Evolutionary conservation across 495 filamentous ascomycete genomes (phyloP).

Genomic region (Penicillium simplicissimum): DNA sequence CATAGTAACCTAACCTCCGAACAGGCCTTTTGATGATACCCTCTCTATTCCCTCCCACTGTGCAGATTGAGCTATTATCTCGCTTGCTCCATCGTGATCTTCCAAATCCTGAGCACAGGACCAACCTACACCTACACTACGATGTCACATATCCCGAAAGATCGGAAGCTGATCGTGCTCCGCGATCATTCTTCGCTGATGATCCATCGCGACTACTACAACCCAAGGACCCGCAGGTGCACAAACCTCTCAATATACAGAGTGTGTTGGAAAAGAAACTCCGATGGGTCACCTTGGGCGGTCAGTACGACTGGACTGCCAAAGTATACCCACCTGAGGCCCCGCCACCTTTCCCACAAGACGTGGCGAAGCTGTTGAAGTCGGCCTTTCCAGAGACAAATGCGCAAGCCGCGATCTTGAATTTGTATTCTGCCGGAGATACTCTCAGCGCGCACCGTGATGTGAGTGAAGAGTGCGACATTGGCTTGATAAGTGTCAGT

Average conservation of each 20-base stretch:
- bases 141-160: constrained; percentile 64
- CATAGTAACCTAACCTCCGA: constrained; percentile 28
- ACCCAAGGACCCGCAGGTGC: constrained; percentile 65
- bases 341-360: constrained; percentile 73
- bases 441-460: constrained; percentile 87
- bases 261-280: constrained; percentile 73
- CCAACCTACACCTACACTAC: constrained; percentile 86
- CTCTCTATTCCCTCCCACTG: constrained; percentile 62
- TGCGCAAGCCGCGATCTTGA: constrained; percentile 87
- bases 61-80: constrained; percentile 67
- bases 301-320: constrained; percentile 91
- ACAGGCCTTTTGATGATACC: constrained; percentile 76
- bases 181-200: constrained; percentile 54
- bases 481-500: constrained; percentile 77
- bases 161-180: constrained; percentile 8
- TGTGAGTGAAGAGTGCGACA: constrained; percentile 76
- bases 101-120: constrained; percentile 69
- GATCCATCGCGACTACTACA: constrained; percentile 38
- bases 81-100: constrained; percentile 79
- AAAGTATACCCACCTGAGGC: constrained; percentile 69
- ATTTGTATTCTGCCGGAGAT: constrained; percentile 85
- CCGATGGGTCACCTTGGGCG: constrained; percentile 90
- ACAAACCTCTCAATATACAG: constrained; percentile 67
- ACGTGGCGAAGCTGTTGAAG: constrained; percentile 65
- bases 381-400: constrained; percentile 68